These are phyloP conservation scores for Botrytis cinerea DNA, from an alignment of 2,329 filamentous ascomycete genomes.

Conservation along the genomic window DNA sequence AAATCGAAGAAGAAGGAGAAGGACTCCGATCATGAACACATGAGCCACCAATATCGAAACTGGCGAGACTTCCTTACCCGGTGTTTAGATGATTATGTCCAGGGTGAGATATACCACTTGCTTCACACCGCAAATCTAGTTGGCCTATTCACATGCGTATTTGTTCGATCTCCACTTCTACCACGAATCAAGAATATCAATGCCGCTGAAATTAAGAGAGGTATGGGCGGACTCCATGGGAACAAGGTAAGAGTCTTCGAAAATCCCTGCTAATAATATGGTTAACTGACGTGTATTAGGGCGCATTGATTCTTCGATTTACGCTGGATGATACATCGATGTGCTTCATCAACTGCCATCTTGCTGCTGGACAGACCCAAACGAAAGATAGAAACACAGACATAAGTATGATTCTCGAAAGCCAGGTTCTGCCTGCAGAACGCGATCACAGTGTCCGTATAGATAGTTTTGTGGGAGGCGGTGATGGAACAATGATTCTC, in stretches of 20 bases:
- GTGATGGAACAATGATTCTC: slow-evolving; percentile 90
- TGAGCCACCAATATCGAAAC: slow-evolving; percentile 96
- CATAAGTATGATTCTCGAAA: slow-evolving; percentile 84
- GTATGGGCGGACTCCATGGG: slow-evolving; percentile 91
- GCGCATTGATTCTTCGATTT: slow-evolving; percentile 89
- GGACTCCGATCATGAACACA: slow-evolving; percentile 79
- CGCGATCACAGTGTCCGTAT: slow-evolving; percentile 65
- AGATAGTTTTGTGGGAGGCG: slow-evolving; percentile 85
- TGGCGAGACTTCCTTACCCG: slow-evolving; percentile 90
- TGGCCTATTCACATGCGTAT: slow-evolving; percentile 93
- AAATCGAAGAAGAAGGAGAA: slow-evolving; percentile 83
- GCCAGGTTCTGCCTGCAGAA: slow-evolving; percentile 71
- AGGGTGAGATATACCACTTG: slow-evolving; percentile 77
- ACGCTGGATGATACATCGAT: slow-evolving; percentile 89
- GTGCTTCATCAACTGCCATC: slow-evolving; percentile 96
- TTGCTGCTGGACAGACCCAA: slow-evolving; percentile 89
- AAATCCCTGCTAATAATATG: neutral
- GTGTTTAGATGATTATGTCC: slow-evolving; percentile 81
- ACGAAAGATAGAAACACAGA: slow-evolving; percentile 92
- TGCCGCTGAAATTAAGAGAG: slow-evolving; percentile 86
- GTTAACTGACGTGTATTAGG: slow-evolving; percentile 47
- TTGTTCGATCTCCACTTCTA: slow-evolving; percentile 80
- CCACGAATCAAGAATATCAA: slow-evolving; percentile 75
- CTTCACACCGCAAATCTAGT: slow-evolving; percentile 89
- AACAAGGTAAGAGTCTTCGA: slow-evolving; percentile 65